Percentiles rank a stretch among this genome's conserved stretches.
Evolutionary conservation across 306 rosid species (phyloP).

Genomic region (Vachellia collinsii): DNA sequence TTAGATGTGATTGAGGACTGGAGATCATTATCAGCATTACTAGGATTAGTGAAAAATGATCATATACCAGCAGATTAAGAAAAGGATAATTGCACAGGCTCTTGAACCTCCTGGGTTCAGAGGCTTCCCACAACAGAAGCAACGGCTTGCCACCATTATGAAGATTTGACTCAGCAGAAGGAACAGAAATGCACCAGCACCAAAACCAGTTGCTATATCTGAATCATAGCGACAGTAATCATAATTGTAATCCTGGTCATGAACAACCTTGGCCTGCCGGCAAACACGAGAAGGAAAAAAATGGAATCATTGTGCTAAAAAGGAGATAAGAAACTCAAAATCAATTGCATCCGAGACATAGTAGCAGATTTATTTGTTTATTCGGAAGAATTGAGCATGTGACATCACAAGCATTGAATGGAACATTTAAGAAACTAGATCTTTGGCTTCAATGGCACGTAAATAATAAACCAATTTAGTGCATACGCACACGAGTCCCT

Average conservation of each 20-base stretch:
- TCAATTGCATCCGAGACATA: not conserved
- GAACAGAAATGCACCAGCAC: slow-evolving; percentile 94
- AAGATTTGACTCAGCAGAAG: slow-evolving; percentile 73
- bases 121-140: slow-evolving; percentile 96
- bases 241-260: slow-evolving; percentile 51
- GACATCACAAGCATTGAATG: slow-evolving; percentile 9
- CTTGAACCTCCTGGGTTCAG: slow-evolving; percentile 90
- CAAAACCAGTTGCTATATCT: slow-evolving; percentile 82
- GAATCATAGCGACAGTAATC: slow-evolving; percentile 79
- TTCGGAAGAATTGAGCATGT: slow-evolving; percentile 3
- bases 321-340: slow-evolving; percentile 18
- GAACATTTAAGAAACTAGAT: slow-evolving; percentile 5
- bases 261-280: slow-evolving; percentile 63
- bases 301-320: not conserved
- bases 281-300: not conserved
- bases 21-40: not conserved
- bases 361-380: not conserved
- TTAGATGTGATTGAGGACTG: slow-evolving; percentile 17
- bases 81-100: slow-evolving; percentile 81
- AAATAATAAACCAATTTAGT: not conserved
- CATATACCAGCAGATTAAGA: slow-evolving; percentile 90
- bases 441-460: not conserved
- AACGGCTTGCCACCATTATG: slow-evolving; percentile 90
- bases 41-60: slow-evolving; percentile 11
- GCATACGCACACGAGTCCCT: not conserved